These are phyloP conservation scores for Ambrosia artemisiifolia DNA, from an alignment of 129 eudicot species.

Conservation along the genomic window DNA sequence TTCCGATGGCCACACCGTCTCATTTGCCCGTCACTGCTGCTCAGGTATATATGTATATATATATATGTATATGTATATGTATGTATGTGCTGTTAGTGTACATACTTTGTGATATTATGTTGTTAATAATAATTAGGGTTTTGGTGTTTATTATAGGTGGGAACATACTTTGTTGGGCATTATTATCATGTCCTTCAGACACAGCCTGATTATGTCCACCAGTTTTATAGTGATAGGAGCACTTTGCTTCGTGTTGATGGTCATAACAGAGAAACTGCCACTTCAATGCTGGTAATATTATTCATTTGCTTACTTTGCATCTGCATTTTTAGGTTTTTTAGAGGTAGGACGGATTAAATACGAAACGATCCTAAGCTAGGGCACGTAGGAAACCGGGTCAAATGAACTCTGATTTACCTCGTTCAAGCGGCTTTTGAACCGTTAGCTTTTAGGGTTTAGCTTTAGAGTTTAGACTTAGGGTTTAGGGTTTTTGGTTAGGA, in stretches of 20 bases:
- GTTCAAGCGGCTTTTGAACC: too few relatives aligned
- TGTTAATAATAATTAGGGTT: background rate
- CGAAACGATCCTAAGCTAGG: too few relatives aligned
- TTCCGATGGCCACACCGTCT: slow-evolving; percentile 58
- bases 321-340: too few relatives aligned
- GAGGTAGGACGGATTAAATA: too few relatives aligned
- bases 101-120: background rate
- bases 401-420: too few relatives aligned
- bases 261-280: slow-evolving; percentile 54
- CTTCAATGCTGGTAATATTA: slow-evolving; percentile 65
- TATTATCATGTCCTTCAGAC: slow-evolving; percentile 70
- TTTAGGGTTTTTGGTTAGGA: too few relatives aligned
- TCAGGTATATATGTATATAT: slow-evolving; percentile 36
- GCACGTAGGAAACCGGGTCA: too few relatives aligned
- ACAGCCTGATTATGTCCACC: slow-evolving; percentile 69
- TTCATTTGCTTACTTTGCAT: too few relatives aligned
- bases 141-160: slow-evolving; percentile 47
- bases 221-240: slow-evolving; percentile 68
- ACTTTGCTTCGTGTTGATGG: slow-evolving; percentile 82
- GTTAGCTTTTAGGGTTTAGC: too few relatives aligned
- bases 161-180: slow-evolving; percentile 73
- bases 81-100: background rate
- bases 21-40: slow-evolving; percentile 74
- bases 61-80: too few relatives aligned
- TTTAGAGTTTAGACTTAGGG: too few relatives aligned